Conservation (phyloP, 805 yeast genomes). For the Sugiyamaella valdiviana region DNA sequence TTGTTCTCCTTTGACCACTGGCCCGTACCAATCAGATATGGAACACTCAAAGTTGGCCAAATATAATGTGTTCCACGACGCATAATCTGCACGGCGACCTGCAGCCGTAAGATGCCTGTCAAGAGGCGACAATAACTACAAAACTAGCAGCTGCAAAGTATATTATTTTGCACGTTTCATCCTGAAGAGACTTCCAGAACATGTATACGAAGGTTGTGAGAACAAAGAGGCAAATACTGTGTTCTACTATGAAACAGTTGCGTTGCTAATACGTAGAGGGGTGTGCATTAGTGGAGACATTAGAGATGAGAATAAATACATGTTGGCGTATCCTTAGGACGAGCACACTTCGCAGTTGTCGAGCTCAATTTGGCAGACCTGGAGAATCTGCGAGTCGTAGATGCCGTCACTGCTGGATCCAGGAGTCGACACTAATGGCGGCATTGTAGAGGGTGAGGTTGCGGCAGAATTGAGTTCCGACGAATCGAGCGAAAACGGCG, state of each 20-base stretch:
- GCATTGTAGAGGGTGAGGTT: neutral
- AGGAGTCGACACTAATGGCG: neutral
- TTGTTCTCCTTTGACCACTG: no score
- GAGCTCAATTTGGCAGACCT: neutral
- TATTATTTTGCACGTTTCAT: no score
- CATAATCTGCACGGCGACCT: neutral
- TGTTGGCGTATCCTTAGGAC: neutral
- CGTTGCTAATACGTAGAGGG: neutral
- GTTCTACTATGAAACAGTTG: neutral
- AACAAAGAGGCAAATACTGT: neutral
- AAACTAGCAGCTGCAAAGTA: no score
- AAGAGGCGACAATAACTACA: no score
- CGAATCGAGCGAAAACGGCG: neutral
- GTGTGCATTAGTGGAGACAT: neutral
- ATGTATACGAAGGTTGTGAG: no score
- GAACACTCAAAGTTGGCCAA: no score
- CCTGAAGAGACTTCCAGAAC: no score
- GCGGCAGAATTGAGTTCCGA: neutral
- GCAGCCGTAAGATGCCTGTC: no score
- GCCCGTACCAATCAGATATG: no score
- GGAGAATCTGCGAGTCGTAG: neutral
- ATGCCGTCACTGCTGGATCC: neutral
- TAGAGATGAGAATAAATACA: neutral
- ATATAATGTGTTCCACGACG: neutral
- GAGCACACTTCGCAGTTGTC: neutral